A percentile compares a stretch with the other conserved stretches of the same genome.
These are phyloP conservation scores for Acanthamoeba sp. DNA, from an alignment of 208 protist genomes.

Conservation along the genomic window DNA sequence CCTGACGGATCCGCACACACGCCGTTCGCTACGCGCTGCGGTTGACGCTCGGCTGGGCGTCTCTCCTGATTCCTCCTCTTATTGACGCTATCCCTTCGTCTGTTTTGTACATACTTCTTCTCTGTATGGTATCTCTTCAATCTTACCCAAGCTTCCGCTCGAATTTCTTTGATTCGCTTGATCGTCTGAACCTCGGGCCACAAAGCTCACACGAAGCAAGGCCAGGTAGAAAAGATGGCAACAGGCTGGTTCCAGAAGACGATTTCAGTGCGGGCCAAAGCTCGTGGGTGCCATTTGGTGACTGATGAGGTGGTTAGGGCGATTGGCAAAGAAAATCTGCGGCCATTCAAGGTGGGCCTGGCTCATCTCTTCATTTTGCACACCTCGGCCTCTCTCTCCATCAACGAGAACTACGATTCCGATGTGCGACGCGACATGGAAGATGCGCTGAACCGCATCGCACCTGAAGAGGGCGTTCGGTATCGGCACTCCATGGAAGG, in stretches of 20 bases:
- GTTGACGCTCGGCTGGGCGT: not conserved
- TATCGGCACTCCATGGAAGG: slow-evolving; percentile 82
- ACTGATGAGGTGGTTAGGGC: not conserved
- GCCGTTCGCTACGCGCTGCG: not conserved
- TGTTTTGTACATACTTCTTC: no score
- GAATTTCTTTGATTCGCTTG: no score
- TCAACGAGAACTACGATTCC: slow-evolving; percentile 86
- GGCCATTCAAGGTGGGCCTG: slow-evolving; percentile 32
- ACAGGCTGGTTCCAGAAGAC: slow-evolving; percentile 60
- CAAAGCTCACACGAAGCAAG: no score
- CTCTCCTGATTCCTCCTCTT: not conserved
- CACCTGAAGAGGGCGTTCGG: slow-evolving; percentile 66
- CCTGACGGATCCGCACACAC: not conserved
- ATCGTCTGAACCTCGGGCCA: no score
- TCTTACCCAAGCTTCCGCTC: no score
- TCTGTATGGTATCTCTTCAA: no score
- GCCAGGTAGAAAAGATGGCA: not conserved
- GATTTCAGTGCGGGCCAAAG: not conserved
- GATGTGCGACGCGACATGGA: slow-evolving; percentile 83
- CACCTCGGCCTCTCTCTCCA: slow-evolving; percentile 82
- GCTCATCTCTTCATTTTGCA: slow-evolving; percentile 83
- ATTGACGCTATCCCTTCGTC: no score
- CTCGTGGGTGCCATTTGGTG: slow-evolving; percentile 1
- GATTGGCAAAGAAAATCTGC: slow-evolving; percentile 9
- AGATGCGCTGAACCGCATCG: slow-evolving; percentile 76